These are phyloP conservation scores for Fusarium tjaetaba DNA, from an alignment of 2,329 filamentous ascomycete species.

Conservation along the genomic window DNA sequence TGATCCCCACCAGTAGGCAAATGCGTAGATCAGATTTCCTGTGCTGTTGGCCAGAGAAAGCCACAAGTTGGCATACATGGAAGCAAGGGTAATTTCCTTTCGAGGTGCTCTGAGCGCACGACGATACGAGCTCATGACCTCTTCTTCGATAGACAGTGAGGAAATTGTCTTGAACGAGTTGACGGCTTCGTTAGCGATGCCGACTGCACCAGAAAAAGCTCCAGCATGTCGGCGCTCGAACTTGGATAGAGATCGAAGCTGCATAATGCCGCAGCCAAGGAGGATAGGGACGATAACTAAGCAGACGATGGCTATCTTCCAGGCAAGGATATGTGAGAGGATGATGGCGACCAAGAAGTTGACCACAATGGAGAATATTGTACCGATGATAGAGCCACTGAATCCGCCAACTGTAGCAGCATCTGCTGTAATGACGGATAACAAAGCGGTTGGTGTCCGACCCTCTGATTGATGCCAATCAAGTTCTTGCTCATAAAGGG, in stretches of 20 bases:
- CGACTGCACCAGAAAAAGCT: conserved; percentile 71
- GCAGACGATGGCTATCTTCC: conserved; percentile 80
- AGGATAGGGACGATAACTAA: conserved; percentile 75
- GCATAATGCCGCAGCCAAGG: conserved; percentile 74
- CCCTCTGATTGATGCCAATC: conserved; percentile 76
- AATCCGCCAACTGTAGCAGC: conserved; percentile 73
- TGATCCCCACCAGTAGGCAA: conserved; percentile 84
- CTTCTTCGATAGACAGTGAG: conserved; percentile 62
- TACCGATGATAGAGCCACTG: conserved; percentile 76
- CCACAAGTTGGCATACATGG: conserved; percentile 65
- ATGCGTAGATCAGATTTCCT: conserved; percentile 75
- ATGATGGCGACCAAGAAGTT: conserved; percentile 76
- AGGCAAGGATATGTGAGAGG: conserved; percentile 75
- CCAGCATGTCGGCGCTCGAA: conserved; percentile 72
- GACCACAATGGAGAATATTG: conserved; percentile 72
- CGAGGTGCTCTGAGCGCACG: conserved; percentile 60
- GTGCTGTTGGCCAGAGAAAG: conserved; percentile 68
- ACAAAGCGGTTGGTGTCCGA: conserved; percentile 68
- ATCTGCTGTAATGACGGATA: conserved; percentile 76
- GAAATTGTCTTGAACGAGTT: conserved; percentile 72
- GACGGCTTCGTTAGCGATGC: conserved; percentile 74
- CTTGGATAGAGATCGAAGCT: conserved; percentile 68
- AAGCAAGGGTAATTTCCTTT: conserved; percentile 63
- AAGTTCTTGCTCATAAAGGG: conserved; percentile 72
- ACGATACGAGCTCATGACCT: conserved; percentile 63